Conservation (phyloP, 176 grass and related monocot genomes). For the Sorghum bicolor region DNA sequence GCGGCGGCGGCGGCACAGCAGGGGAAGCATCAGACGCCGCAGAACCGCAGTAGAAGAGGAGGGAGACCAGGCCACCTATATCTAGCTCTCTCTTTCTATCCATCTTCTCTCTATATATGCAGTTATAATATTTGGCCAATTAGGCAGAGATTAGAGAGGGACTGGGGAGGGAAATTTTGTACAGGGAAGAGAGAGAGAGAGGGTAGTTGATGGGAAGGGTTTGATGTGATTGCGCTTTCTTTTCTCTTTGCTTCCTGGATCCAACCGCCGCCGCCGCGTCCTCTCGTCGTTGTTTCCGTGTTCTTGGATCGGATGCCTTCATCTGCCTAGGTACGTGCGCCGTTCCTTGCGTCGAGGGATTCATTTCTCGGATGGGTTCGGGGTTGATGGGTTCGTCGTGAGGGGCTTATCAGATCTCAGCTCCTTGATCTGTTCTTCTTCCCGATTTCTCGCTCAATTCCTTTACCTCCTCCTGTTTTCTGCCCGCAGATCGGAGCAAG, state of each 20-base stretch:
- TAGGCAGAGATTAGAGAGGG: not conserved
- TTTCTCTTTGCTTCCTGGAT: constrained; percentile 7
- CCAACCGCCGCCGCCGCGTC: not conserved
- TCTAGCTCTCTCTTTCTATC: not conserved
- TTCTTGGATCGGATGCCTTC: not conserved
- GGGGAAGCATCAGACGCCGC: not conserved
- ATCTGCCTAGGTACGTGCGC: constrained; percentile 27
- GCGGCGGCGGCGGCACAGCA: constrained; percentile 3
- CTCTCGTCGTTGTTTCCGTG: not conserved
- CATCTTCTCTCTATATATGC: constrained; percentile 13
- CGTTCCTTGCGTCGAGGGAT: not conserved
- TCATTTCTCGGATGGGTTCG: not conserved
- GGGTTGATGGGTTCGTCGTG: not conserved
- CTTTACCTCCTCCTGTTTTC: not conserved
- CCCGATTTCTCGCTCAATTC: constrained; percentile 13
- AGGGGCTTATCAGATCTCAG: not conserved
- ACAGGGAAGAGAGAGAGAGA: not conserved
- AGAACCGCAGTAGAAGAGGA: constrained; percentile 7
- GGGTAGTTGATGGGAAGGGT: constrained; percentile 13
- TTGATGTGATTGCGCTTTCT: constrained; percentile 24
- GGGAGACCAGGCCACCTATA: not conserved
- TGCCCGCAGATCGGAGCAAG: constrained; percentile 1
- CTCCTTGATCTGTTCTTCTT: not conserved
- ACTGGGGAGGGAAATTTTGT: not conserved
- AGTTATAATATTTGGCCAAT: constrained; percentile 20